Base-by-base conservation (phyloP, 2,329 filamentous ascomycete species). In the Pseudogymnoascus sp. region DNA sequence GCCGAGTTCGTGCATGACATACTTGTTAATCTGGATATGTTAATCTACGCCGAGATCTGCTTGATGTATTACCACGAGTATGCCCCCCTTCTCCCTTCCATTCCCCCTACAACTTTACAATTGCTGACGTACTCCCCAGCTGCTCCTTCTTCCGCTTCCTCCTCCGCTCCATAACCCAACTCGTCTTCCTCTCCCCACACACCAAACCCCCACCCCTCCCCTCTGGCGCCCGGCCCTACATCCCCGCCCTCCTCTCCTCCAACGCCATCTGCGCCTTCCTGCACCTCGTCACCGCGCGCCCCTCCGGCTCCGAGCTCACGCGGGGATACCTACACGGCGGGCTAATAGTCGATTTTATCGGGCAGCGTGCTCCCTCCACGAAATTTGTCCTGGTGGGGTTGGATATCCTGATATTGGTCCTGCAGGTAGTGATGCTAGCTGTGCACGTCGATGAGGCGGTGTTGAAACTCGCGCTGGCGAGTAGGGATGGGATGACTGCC, bases 1-100 rank as follows among this genome's bases (percentile, higher is more conserved):
- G 64, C 68, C 58, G 72, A 82, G 65, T 85, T 87, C 70, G 74
- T 87, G 67, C 82, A 78, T 40, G 80, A 85, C 67, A 76, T 88
- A 64, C 80, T 86, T 67, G 77, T 78, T 68, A 83, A 79, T 64
- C 75, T 88, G 63, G 86, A 89, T 74, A 80, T 82, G 68, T 69
- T 87, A 52, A 80, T 87, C 58, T 86, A 85, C 71, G 82, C 81
- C 40, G 84, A 88, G 75, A 76, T 88, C 62, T 86, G 83, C 69
- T 79, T 81, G 45, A 68, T 88, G 67, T 89, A 89, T 71, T 88
- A 88, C 72, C 84, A 88, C 81, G 86, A 89, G 86, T 88, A 77
- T 62, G 81, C 71, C n/a, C 42, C 42, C 13, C 4, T 55, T 25
- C 27, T 12, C 33, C 9, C n/a, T 48, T 27, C 39, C 27, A 5